phyloP scores from a whole-genome alignment of 2,329 filamentous ascomycete species.

The Aspergillus ruber region DNA sequence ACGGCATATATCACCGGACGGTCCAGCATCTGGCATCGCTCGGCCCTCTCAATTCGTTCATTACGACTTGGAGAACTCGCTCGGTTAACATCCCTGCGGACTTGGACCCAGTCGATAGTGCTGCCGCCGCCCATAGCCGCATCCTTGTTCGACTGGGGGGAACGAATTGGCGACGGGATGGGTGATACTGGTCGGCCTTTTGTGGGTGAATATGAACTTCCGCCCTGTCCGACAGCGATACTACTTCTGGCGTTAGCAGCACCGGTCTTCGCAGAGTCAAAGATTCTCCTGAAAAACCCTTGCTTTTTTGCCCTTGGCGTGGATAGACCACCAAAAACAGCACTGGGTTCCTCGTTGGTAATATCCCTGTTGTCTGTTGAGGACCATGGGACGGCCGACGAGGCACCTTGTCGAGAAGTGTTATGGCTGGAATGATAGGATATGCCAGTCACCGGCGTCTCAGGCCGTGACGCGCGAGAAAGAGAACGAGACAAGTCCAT shows the following conservation, averaged over 20 bases:
- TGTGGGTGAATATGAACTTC: conserved; percentile 39
- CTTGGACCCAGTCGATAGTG: conserved; percentile 86
- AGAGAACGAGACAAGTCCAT: conserved; percentile 34
- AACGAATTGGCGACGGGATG: conserved; percentile 33
- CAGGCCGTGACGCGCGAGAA: conserved; percentile 35
- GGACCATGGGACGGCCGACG: conserved; percentile 60
- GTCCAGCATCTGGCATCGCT: conserved; percentile 92
- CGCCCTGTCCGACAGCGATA: conserved; percentile 59
- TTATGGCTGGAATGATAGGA: conserved; percentile 87
- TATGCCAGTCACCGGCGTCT: conserved; percentile 63
- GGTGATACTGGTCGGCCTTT: conserved; percentile 45
- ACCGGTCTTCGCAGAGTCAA: conserved; percentile 88
- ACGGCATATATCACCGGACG: conserved; percentile 82
- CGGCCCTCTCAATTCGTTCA: conserved; percentile 74
- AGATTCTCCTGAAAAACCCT: conserved; percentile 91
- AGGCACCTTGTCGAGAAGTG: conserved; percentile 49
- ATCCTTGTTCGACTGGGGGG: conserved; percentile 36
- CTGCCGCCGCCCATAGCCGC: conserved; percentile 58
- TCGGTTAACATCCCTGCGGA: conserved; percentile 88
- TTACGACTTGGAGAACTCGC: conserved; percentile 89
- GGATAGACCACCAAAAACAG: conserved; percentile 69
- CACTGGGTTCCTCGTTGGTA: conserved; percentile 54
- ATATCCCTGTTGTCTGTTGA: conserved; percentile 32
- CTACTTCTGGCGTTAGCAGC: conserved; percentile 84
- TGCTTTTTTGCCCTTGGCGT: conserved; percentile 73